phyloP scores from a whole-genome alignment of 768 basidiomycete genomes.

The Hirschioporus abietinus region DNA sequence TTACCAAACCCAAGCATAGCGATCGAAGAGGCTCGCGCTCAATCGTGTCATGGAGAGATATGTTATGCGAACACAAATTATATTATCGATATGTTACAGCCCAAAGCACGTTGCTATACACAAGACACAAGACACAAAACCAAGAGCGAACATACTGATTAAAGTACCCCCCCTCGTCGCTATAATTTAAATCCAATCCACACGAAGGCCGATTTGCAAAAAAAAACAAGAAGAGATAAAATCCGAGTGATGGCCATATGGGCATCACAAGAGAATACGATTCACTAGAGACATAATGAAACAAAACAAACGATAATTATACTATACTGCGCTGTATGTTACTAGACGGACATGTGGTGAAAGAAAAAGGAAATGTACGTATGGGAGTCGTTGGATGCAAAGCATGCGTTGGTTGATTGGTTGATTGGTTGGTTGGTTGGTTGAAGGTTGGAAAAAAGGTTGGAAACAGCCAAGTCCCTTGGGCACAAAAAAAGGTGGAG shows the following conservation, averaged over 20 bases:
- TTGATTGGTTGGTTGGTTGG: too few relatives aligned
- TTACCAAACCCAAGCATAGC: background rate
- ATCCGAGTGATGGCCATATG: background rate
- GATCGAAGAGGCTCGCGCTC: too few relatives aligned
- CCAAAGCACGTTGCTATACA: too few relatives aligned
- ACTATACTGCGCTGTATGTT: conserved; percentile 1
- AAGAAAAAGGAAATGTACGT: background rate
- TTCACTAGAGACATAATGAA: background rate
- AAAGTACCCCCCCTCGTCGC: too few relatives aligned
- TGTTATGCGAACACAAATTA: too few relatives aligned
- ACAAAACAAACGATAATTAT: background rate
- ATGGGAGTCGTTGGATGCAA: background rate
- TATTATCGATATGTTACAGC: too few relatives aligned
- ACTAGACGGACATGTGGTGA: background rate
- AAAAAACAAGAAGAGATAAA: too few relatives aligned
- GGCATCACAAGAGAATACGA: background rate
- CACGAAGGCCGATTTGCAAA: too few relatives aligned
- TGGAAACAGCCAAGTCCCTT: background rate
- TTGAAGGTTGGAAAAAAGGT: background rate
- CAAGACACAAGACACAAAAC: too few relatives aligned
- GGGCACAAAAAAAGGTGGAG: background rate
- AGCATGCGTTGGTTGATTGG: background rate
- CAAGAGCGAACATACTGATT: too few relatives aligned
- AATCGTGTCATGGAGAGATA: too few relatives aligned
- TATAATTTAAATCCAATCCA: too few relatives aligned